phyloP scores from a whole-genome alignment of 805 yeast genomes.

The Zygosaccharomyces kombuchaensis region DNA sequence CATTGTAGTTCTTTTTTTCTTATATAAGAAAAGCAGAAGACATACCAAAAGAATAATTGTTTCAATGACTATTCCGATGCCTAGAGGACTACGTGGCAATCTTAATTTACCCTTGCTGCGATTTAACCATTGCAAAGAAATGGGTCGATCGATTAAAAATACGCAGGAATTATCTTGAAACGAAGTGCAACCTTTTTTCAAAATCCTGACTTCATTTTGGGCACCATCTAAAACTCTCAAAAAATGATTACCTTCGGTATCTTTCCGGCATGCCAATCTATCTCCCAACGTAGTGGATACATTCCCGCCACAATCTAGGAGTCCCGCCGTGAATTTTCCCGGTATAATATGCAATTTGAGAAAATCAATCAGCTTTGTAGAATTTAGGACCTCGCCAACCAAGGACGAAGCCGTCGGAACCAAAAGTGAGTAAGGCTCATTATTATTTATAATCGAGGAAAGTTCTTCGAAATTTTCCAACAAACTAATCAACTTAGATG shows the following conservation, averaged over 20 bases:
- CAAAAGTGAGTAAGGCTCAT: constrained; percentile 54
- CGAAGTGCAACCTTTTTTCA: constrained; percentile 59
- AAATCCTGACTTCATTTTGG: constrained; percentile 54
- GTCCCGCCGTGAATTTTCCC: constrained; percentile 43
- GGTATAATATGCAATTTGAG: constrained; percentile 68
- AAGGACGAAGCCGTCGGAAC: constrained; percentile 63
- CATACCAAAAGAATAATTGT: constrained; percentile 34
- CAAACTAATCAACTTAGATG: constrained; percentile 44
- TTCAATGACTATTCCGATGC: constrained; percentile 63
- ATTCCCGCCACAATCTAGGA: constrained; percentile 46
- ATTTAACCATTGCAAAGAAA: constrained; percentile 61
- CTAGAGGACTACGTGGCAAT: constrained; percentile 63
- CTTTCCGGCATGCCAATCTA: constrained; percentile 41
- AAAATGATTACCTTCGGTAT: constrained; percentile 38
- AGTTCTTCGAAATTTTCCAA: constrained; percentile 44
- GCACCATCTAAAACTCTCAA: constrained; percentile 44
- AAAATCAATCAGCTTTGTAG: constrained; percentile 47
- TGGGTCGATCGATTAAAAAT: constrained; percentile 61
- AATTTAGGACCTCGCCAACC: constrained; percentile 46
- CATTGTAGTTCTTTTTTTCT: neutral
- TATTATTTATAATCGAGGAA: constrained; percentile 38
- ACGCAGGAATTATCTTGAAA: constrained; percentile 44
- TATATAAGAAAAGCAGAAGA: neutral
- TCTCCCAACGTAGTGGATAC: constrained; percentile 43
- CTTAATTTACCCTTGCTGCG: constrained; percentile 50